Evolutionary conservation across 2,329 filamentous ascomycete species (phyloP).

Genomic region (Trichoderma gracile): DNA sequence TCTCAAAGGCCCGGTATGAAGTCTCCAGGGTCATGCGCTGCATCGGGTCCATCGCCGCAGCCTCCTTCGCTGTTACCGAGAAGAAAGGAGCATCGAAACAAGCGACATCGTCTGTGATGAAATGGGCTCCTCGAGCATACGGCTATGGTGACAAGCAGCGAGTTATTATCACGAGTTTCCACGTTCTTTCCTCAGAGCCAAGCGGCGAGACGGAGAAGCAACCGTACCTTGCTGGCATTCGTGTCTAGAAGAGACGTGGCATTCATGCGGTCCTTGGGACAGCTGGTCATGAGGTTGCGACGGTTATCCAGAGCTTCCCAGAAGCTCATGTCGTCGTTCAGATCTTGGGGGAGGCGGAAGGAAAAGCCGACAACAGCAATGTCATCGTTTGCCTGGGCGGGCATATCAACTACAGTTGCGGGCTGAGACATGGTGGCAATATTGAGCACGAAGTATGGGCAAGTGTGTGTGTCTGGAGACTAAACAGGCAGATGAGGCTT

Average conservation of each 20-base stretch:
- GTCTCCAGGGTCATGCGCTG: slow-evolving; percentile 23
- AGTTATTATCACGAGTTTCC: too few relatives aligned
- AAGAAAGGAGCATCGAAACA: slow-evolving; percentile 34
- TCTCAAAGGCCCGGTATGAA: slow-evolving; percentile 23
- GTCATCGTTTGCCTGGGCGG: background rate
- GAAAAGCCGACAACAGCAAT: slow-evolving; percentile 43
- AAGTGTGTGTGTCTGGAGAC: too few relatives aligned
- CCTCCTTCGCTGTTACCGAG: slow-evolving; percentile 32
- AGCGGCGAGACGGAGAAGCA: background rate
- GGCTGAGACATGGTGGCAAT: background rate
- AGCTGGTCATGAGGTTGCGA: slow-evolving; percentile 38
- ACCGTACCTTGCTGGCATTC: slow-evolving; percentile 16
- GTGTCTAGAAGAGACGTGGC: slow-evolving; percentile 32
- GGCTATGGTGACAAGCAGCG: background rate
- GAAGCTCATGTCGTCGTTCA: slow-evolving; percentile 36
- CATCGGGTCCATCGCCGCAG: slow-evolving; percentile 25
- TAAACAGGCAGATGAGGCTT: background rate
- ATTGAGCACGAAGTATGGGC: too few relatives aligned
- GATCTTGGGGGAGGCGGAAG: slow-evolving; percentile 42
- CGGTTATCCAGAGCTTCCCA: slow-evolving; percentile 39
- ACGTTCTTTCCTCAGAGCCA: too few relatives aligned
- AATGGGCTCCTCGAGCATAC: slow-evolving; percentile 6
- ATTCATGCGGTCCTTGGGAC: slow-evolving; percentile 38
- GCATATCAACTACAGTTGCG: background rate
- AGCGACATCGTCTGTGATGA: slow-evolving; percentile 6